phyloP scores from a whole-genome alignment of 805 yeast genomes.

The Huiozyma sinensis region DNA sequence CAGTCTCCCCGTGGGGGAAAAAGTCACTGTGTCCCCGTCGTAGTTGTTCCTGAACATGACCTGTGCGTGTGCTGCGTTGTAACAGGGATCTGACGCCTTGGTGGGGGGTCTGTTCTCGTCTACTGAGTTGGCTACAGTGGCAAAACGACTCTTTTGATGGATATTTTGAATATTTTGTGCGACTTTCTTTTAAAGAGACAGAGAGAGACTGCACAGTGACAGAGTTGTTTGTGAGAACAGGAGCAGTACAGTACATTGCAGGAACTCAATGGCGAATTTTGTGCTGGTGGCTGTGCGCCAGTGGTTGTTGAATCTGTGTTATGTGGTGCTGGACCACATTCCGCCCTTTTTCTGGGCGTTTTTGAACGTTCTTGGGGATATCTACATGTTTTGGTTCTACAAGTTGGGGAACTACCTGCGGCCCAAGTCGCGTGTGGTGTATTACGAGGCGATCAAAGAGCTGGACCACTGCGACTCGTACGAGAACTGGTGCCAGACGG shows the following conservation, averaged over 20 bases:
- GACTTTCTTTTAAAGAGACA: not conserved
- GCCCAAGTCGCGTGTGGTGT: constrained; percentile 22
- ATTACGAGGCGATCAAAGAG: constrained; percentile 37
- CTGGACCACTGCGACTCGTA: constrained; percentile 45
- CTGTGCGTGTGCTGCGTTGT: not conserved
- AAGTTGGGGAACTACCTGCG: constrained; percentile 19
- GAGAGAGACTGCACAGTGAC: not conserved
- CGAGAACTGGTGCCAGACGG: constrained; percentile 59
- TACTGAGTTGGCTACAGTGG: not conserved
- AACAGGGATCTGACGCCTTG: not conserved
- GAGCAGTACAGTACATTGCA: not conserved
- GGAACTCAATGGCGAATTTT: too few relatives aligned
- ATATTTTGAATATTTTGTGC: not conserved
- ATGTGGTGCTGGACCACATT: constrained; percentile 28
- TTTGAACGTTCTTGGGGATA: constrained; percentile 33
- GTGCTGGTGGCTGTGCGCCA: not conserved
- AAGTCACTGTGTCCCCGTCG: constrained; percentile 97
- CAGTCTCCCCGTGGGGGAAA: constrained; percentile 95
- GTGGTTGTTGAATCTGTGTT: constrained; percentile 18
- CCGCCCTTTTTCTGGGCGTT: constrained; percentile 35
- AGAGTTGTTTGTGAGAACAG: not conserved
- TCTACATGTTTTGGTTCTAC: constrained; percentile 32
- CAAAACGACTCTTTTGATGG: not conserved
- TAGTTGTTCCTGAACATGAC: constrained; percentile 87
- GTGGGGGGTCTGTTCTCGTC: not conserved